These are phyloP conservation scores for Cladophialophora immunda DNA, from an alignment of 2,329 filamentous ascomycete species.

Conservation along the genomic window DNA sequence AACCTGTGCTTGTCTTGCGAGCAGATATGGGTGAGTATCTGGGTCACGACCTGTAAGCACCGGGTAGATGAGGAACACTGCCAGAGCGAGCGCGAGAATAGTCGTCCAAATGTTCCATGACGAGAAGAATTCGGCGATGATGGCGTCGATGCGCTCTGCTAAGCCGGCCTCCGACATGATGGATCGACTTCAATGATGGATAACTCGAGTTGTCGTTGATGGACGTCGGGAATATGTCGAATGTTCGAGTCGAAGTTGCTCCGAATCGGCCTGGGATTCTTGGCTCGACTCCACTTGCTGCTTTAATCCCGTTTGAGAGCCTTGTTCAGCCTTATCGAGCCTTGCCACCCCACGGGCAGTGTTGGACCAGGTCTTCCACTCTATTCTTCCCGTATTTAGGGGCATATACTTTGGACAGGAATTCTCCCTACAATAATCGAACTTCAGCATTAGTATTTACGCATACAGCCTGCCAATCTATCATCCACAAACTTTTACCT, in stretches of 20 bases:
- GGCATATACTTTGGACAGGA: too few relatives aligned
- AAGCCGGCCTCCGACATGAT: constrained; percentile 32
- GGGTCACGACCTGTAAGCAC: constrained; percentile 78
- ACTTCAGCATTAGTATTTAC: not conserved
- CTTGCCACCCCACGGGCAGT: not conserved
- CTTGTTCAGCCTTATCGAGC: not conserved
- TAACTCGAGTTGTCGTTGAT: not conserved
- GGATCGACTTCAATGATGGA: not conserved
- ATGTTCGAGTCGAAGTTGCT: not conserved
- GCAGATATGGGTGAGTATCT: constrained; percentile 89
- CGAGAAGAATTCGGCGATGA: constrained; percentile 39
- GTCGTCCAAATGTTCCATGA: constrained; percentile 83
- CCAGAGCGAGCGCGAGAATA: constrained; percentile 71
- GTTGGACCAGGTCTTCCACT: not conserved
- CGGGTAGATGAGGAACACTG: constrained; percentile 74
- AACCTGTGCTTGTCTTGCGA: constrained; percentile 82
- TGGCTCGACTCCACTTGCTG: not conserved
- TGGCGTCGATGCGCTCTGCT: constrained; percentile 36
- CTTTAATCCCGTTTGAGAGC: not conserved
- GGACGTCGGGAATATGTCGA: not conserved
- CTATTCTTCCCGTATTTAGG: not conserved
- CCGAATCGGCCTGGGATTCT: not conserved
- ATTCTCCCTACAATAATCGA: not conserved
- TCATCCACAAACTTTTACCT: not conserved
- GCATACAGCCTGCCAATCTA: not conserved